These are phyloP conservation scores for Chalciporus piperatoides DNA, from an alignment of 1,284 basidiomycete genomes.

Conservation along the genomic window DNA sequence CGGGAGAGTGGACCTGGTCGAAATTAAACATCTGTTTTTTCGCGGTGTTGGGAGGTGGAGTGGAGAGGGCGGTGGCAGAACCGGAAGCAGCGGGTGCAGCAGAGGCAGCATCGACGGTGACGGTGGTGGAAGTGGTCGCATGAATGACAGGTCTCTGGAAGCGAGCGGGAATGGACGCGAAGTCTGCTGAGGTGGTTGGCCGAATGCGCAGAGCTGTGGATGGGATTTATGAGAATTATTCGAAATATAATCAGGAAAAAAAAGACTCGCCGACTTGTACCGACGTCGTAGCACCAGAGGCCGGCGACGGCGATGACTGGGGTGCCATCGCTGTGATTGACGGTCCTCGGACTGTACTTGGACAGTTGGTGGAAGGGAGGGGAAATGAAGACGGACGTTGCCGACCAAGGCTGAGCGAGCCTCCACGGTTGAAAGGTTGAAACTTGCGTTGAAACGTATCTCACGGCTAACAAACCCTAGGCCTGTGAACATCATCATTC, in stretches of 20 bases:
- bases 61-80: conserved; percentile 45
- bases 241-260: background rate
- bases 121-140: conserved; percentile 61
- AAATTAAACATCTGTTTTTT: conserved; percentile 91
- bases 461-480: background rate
- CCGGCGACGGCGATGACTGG: conserved; percentile 59
- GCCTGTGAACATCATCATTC: too few species aligned
- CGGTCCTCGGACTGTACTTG: conserved; percentile 2
- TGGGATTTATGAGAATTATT: background rate
- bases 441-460: background rate
- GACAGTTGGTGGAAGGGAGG: conserved; percentile 24
- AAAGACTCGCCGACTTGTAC: conserved; percentile 77
- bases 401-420: conserved; percentile 15
- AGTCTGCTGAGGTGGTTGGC: conserved; percentile 81
- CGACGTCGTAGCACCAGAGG: conserved; percentile 63
- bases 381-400: conserved; percentile 24
- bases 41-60: conserved; percentile 36
- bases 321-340: conserved; percentile 57
- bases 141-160: conserved; percentile 91
- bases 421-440: too few species aligned
- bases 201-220: conserved; percentile 84
- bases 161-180: conserved; percentile 82
- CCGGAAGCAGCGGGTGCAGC: conserved; percentile 44
- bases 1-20: conserved; percentile 88
- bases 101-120: conserved; percentile 70